Base-by-base conservation (phyloP, 768 basidiomycete species). In the Leccinum olivaceopallidum region DNA sequence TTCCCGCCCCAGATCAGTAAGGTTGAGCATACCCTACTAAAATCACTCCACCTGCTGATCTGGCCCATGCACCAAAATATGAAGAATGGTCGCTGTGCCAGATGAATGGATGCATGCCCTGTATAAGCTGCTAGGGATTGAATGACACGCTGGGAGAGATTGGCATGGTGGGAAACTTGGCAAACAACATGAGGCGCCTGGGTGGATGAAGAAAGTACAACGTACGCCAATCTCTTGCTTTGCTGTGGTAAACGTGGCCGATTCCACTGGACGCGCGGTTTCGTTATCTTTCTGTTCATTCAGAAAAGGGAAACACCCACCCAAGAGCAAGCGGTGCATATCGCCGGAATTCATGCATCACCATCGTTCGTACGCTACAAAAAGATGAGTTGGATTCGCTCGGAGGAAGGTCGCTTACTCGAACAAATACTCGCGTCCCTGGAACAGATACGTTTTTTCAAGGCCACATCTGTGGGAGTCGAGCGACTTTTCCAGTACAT, bases 61-160 rank as follows among this genome's bases (percentile, higher is more conserved):
- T 89, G 87, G 22, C 81, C 80, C 86, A 88, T 87, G 68, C 90
- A 89, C 88, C 87, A 90, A 70, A 88, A 88, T 24, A 84, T 78
- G 68, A 84, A 87, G 69, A 87, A 87, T 10, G 89, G 89, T 58
- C 88, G 76, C 16, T 81, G 77, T 3, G 83, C 75, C 24, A 90
- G 71, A 34, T 79, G 70, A 60, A 83, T 80, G 44, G 73, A 65
- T 22, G 69, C 67, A 52, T 75, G 69, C 3, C 86, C 87, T 9
- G 88, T 89, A 63, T 89, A 80, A 3, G 81, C 79, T 57, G 82
- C 79, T 49, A 90, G 74, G 9, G 85, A 86, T 32, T 75, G 72
- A 78, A 88, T 84, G 30, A 86, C 79, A 34, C 84, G 82, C 57
- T 83, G 80, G 28, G 84, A 84, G 18, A 90, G 81, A 30, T 72